Conservation (phyloP, 495 filamentous ascomycete species). For the Lasiosphaeria ovina region DNA sequence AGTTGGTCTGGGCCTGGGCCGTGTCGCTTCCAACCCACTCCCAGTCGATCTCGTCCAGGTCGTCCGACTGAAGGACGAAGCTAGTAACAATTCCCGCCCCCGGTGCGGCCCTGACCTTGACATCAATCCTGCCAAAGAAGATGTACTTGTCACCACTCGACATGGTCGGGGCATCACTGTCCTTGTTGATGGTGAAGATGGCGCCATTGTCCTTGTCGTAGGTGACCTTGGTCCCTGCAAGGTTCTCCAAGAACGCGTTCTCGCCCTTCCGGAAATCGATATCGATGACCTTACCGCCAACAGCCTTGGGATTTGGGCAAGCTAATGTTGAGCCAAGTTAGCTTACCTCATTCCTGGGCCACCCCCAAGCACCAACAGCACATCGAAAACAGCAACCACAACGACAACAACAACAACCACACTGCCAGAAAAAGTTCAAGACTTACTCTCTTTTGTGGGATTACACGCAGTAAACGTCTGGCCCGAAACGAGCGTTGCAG, state of each 20-base stretch:
- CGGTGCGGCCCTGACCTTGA: slow-evolving; percentile 62
- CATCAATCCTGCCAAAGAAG: slow-evolving; percentile 74
- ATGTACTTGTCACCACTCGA: slow-evolving; percentile 62
- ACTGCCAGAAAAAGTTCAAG: not conserved
- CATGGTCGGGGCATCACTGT: slow-evolving; percentile 76
- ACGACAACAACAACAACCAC: not conserved
- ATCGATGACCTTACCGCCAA: slow-evolving; percentile 58
- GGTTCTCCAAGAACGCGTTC: slow-evolving; percentile 60
- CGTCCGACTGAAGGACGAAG: slow-evolving; percentile 84
- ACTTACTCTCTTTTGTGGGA: slow-evolving; percentile 65
- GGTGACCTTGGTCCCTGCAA: slow-evolving; percentile 57
- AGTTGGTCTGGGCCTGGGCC: slow-evolving; percentile 79
- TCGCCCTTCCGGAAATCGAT: slow-evolving; percentile 77
- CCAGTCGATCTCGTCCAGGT: slow-evolving; percentile 96
- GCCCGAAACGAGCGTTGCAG: slow-evolving; percentile 52
- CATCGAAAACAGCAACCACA: not conserved
- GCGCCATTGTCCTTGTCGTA: slow-evolving; percentile 69
- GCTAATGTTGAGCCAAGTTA: slow-evolving; percentile 11
- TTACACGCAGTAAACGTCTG: slow-evolving; percentile 79
- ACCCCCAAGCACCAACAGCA: not conserved
- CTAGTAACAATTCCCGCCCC: slow-evolving; percentile 76
- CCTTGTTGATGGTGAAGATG: slow-evolving; percentile 69
- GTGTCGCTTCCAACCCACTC: slow-evolving; percentile 69
- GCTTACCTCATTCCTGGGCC: no score
- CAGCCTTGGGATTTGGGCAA: slow-evolving; percentile 73